These are phyloP conservation scores for Myxozyma monticola DNA, from an alignment of 805 yeast species.

Conservation along the genomic window DNA sequence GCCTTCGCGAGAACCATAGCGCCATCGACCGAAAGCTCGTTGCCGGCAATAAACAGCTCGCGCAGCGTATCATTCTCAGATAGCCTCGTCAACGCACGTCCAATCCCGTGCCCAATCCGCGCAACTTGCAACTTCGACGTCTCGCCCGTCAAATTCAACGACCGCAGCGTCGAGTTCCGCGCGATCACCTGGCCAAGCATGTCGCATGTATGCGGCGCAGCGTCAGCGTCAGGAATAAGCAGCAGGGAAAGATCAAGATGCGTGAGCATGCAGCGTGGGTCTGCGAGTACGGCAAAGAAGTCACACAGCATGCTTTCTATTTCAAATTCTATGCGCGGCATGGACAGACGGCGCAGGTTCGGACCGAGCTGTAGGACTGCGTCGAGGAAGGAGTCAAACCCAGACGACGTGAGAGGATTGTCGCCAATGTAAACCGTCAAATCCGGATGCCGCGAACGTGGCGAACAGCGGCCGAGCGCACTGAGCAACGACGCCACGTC, in stretches of 20 bases:
- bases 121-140: slow-evolving; percentile 34
- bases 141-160: slow-evolving; percentile 32
- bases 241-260: slow-evolving; percentile 31
- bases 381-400: slow-evolving; percentile 18
- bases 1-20: slow-evolving; percentile 32
- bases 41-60: slow-evolving; percentile 29
- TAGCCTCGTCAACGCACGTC: slow-evolving; percentile 27
- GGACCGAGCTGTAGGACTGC: slow-evolving; percentile 9
- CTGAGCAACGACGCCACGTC: slow-evolving; percentile 23
- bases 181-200: slow-evolving; percentile 32
- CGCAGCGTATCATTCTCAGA: slow-evolving; percentile 22
- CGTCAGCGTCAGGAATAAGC: slow-evolving; percentile 33
- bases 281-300: slow-evolving; percentile 21
- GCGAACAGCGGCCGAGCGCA: slow-evolving; percentile 27
- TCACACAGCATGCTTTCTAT: slow-evolving; percentile 25
- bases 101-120: slow-evolving; percentile 31
- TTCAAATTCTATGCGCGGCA: slow-evolving; percentile 30
- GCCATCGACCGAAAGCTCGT: slow-evolving; percentile 33
- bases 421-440: slow-evolving; percentile 30
- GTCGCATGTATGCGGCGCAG: slow-evolving; percentile 30
- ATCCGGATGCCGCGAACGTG: slow-evolving; percentile 15
- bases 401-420: slow-evolving; percentile 24
- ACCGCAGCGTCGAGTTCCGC: slow-evolving; percentile 19
- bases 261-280: slow-evolving; percentile 23
- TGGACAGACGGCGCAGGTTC: slow-evolving; percentile 22